A percentile compares a stretch with the other conserved stretches of the same genome.
phyloP scores from a whole-genome alignment of 2,329 filamentous ascomycete species.

The Penicillium sp. region DNA sequence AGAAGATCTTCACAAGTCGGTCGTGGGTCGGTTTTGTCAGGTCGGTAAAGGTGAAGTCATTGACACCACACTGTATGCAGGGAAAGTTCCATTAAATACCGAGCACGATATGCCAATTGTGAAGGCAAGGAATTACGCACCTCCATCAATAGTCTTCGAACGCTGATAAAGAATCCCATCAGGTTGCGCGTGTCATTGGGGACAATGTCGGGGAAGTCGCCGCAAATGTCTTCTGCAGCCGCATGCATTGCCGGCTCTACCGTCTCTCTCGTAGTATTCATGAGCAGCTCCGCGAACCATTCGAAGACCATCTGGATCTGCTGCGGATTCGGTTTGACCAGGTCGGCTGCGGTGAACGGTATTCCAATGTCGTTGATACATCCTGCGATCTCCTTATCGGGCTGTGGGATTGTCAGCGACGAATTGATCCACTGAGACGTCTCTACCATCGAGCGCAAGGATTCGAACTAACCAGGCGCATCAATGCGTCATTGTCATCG shows the following conservation, averaged over 20 bases:
- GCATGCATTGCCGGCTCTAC: conserved; percentile 94
- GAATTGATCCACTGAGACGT: background rate
- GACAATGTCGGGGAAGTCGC: conserved; percentile 77
- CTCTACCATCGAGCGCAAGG: background rate
- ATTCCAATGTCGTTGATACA: conserved; percentile 98
- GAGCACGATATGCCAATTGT: no score
- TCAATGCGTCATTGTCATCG: conserved; percentile 57
- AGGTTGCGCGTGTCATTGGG: conserved; percentile 86
- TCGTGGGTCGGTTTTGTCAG: conserved; percentile 87
- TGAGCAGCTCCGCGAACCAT: conserved; percentile 90
- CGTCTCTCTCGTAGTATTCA: conserved; percentile 89
- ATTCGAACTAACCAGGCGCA: conserved; percentile 52
- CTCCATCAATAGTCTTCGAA: conserved; percentile 73
- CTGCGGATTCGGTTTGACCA: conserved; percentile 89
- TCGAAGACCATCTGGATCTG: conserved; percentile 98
- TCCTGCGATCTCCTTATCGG: conserved; percentile 79
- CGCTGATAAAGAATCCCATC: conserved; percentile 89
- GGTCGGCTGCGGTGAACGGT: conserved; percentile 77
- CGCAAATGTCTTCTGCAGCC: conserved; percentile 81
- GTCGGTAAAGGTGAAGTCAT: conserved; percentile 90
- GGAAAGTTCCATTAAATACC: no score
- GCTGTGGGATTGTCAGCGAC: conserved; percentile 40
- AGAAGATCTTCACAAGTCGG: conserved; percentile 90
- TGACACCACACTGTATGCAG: conserved; percentile 69
- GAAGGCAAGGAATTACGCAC: conserved; percentile 31